Evolutionary conservation across 495 filamentous ascomycete species (phyloP).

Genomic region (Stereocaulon alpinum): DNA sequence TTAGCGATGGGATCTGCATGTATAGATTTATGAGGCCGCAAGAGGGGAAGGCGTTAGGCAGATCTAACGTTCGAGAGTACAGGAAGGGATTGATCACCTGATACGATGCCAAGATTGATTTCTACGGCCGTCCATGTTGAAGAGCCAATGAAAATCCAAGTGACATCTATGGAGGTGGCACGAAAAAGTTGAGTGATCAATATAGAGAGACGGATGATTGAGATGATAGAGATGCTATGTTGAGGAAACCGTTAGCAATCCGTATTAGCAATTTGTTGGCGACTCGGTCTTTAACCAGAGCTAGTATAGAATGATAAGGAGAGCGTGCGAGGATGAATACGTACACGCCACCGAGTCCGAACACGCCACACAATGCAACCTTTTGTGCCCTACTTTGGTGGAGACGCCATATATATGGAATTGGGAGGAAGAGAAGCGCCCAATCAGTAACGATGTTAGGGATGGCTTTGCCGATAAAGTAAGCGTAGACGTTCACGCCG

Average conservation of each 20-base stretch:
- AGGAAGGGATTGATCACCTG: neutral
- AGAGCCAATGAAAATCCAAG: conserved; percentile 9
- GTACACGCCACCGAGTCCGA: conserved; percentile 15
- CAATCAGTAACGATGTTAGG: conserved; percentile 29
- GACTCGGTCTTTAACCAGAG: neutral
- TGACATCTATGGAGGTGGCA: neutral
- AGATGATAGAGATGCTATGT: conserved; percentile 6
- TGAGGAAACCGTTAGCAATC: neutral
- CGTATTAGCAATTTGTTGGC: neutral
- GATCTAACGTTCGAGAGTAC: neutral
- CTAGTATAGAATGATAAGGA: neutral
- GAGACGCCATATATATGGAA: conserved; percentile 15
- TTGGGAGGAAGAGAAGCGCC: conserved; percentile 21
- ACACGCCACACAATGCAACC: conserved; percentile 13
- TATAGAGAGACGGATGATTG: conserved; percentile 7
- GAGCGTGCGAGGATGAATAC: neutral
- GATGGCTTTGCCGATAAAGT: conserved; percentile 24
- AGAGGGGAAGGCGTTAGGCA: neutral
- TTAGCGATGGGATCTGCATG: neutral
- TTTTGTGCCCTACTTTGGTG: conserved; percentile 7
- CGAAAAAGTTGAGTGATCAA: conserved; percentile 1
- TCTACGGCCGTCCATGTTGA: conserved; percentile 12
- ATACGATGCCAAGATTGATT: conserved; percentile 8
- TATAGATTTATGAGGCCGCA: neutral
- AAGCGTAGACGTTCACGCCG: conserved; percentile 14